Evolutionary conservation across 345 rosid genomes (phyloP).

Genomic region (Stellera chamaejasme): DNA sequence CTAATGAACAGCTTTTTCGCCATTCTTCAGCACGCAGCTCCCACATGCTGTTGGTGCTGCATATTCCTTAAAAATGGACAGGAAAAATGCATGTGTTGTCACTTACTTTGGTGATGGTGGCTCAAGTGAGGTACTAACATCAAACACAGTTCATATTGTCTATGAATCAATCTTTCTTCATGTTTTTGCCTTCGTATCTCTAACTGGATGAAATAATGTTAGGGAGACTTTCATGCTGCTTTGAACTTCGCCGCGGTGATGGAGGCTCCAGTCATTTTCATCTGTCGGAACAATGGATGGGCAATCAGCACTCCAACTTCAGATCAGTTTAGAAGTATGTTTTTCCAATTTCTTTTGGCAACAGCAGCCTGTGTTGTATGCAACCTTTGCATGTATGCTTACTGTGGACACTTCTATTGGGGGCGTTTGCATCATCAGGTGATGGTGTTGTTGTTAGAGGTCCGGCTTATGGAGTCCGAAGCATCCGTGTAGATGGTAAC

Average conservation of each 20-base stretch:
- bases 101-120: slow-evolving; percentile 82
- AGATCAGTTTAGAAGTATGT: slow-evolving; percentile 80
- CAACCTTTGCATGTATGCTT: background rate
- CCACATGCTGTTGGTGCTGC: slow-evolving; percentile 91
- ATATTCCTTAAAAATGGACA: slow-evolving; percentile 81
- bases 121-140: slow-evolving; percentile 51
- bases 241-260: slow-evolving; percentile 63
- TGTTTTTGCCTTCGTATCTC: too few species aligned
- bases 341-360: slow-evolving; percentile 5
- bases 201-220: slow-evolving; percentile 4
- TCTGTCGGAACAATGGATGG: slow-evolving; percentile 92
- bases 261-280: slow-evolving; percentile 76
- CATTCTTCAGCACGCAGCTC: slow-evolving; percentile 51
- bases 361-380: too few species aligned
- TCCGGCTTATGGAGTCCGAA: slow-evolving; percentile 71
- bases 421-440: slow-evolving; percentile 32
- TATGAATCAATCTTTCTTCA: too few species aligned
- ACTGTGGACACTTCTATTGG: background rate
- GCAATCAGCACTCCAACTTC: slow-evolving; percentile 77
- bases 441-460: slow-evolving; percentile 84
- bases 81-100: slow-evolving; percentile 60
- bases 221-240: slow-evolving; percentile 92
- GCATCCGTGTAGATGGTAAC: slow-evolving; percentile 89
- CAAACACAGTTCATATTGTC: too few species aligned
- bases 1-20: background rate